phyloP scores from a whole-genome alignment of 306 rosid genomes.

The Cucumis sativus region DNA sequence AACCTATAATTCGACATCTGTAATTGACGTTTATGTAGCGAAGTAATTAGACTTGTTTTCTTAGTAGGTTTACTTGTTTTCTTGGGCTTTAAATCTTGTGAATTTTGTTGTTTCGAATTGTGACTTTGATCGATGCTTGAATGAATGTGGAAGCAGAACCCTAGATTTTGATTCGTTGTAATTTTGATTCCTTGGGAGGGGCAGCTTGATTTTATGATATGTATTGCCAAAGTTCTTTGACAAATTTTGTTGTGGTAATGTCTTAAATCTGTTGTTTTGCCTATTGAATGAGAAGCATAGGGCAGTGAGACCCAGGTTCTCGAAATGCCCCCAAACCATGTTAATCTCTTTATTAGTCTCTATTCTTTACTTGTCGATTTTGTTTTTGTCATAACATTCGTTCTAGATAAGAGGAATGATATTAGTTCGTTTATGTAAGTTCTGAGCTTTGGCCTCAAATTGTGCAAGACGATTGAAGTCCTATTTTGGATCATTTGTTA shows the following conservation, averaged over 20 bases:
- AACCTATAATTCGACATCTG: not conserved
- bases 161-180: not conserved
- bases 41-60: not conserved
- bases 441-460: not conserved
- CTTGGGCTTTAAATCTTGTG: not conserved
- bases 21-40: not conserved
- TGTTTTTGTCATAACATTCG: too few relatives aligned
- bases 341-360: too few relatives aligned
- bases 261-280: too few relatives aligned
- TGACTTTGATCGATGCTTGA: not conserved
- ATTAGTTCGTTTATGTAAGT: not conserved
- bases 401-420: not conserved
- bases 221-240: not conserved
- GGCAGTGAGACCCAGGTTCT: too few relatives aligned
- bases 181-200: not conserved
- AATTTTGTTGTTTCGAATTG: not conserved
- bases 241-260: not conserved
- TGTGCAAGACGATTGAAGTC: not conserved
- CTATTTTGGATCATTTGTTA: not conserved
- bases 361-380: too few relatives aligned
- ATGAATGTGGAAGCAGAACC: not conserved
- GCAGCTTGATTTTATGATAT: not conserved
- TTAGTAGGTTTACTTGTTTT: not conserved
- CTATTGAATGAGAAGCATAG: too few relatives aligned
- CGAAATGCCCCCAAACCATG: too few relatives aligned